Evolutionary conservation across 2,329 filamentous ascomycete genomes (phyloP), one percentile per base, ranked within the genome.

Genomic region (Colletotrichum sp.): DNA sequence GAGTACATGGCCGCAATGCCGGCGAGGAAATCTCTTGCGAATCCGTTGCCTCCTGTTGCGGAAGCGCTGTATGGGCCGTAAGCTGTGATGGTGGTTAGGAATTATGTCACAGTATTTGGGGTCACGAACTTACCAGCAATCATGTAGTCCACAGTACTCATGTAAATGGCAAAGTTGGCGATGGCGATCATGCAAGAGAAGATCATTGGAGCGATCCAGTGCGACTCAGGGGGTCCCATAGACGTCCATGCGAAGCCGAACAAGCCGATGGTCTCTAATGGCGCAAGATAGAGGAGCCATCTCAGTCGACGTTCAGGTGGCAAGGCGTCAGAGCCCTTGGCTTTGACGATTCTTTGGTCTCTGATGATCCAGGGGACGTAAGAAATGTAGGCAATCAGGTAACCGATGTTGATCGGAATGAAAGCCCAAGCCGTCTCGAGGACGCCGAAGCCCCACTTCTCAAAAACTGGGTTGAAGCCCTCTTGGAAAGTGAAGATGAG

Each of bases 401-500:
- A 94, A 1, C 90, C 91, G 22, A 85, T 25, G 8, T 73, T 76
- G 52, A 85, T 80, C 13, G 79, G 78, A 30, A 78, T 77, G 13
- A 80, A 79, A 7, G 79, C 76, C 78, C 76, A 78, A 4, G 71
- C 78, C 36, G 65, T 78, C 22, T 76, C 70, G 8, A 78, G 34
- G 12, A 84, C 85, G 48, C 85, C 83, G 81, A 94, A 93, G 32
- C 85, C 79, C 89, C 90, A 93, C 77, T 93, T 87, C 56, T 86
- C 81, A 77, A 92, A 92, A 6, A 94, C 91, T 0, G 90, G 86
- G 3, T 85, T 83, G 76, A 93, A 93, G 0, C 89, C 91, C 79
- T 93, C 90, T 52, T 93, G 88, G 81, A 93, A 93, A 84, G 91
- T 92, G 84, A 93, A 93, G 80, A 93, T 92, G 58, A 93, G 85